These are phyloP conservation scores for Eucalyptus curtisii DNA, from an alignment of 345 rosid genomes.

Conservation along the genomic window DNA sequence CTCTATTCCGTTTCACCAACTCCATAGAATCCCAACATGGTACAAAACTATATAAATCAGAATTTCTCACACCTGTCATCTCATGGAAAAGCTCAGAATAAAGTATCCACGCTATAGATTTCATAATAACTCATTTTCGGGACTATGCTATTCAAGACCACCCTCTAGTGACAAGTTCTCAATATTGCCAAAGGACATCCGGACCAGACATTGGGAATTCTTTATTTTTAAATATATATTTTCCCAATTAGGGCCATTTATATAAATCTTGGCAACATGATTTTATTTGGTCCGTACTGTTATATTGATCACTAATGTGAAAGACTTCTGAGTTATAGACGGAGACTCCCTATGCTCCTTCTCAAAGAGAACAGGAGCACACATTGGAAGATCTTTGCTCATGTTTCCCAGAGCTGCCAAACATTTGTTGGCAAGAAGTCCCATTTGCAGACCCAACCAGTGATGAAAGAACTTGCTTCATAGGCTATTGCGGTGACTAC, in stretches of 20 bases:
- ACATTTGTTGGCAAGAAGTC: background rate
- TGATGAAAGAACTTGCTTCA: background rate
- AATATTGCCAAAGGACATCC: background rate
- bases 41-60: background rate
- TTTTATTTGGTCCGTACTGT: background rate
- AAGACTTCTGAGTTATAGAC: background rate
- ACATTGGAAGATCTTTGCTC: background rate
- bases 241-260: background rate
- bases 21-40: background rate
- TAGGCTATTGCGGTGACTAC: background rate
- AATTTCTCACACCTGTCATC: background rate
- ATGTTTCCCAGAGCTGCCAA: background rate
- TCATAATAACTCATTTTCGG: background rate
- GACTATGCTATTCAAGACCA: background rate
- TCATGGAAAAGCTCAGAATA: background rate
- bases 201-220: background rate
- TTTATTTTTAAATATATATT: background rate
- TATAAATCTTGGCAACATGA: background rate
- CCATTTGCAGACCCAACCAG: background rate
- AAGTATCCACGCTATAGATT: background rate
- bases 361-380: background rate
- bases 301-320: background rate
- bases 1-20: background rate
- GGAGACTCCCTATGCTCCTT: background rate
- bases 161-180: background rate